phyloP scores from a whole-genome alignment of 192 early-diverging fungal genomes.

The Dispira parvispora region DNA sequence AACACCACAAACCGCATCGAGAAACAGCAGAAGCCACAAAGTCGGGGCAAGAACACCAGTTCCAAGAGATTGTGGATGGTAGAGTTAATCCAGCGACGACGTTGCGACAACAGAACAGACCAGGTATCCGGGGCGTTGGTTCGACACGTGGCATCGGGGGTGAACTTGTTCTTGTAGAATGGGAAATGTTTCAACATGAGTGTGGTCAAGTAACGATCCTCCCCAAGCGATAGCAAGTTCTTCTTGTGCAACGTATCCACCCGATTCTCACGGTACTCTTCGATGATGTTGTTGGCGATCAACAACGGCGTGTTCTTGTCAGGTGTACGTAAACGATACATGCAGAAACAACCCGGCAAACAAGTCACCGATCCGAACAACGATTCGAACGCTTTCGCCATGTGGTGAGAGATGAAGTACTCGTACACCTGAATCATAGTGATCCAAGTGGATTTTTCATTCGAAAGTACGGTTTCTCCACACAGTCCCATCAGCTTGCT shows the following conservation, averaged over 20 bases:
- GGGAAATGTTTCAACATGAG: slow-evolving; percentile 96
- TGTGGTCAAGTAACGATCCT: slow-evolving; percentile 96
- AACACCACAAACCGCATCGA: slow-evolving; percentile 95
- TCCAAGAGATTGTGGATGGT: slow-evolving; percentile 98
- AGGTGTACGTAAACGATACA: slow-evolving; percentile 91
- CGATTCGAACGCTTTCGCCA: slow-evolving; percentile 95
- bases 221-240: slow-evolving; percentile 94
- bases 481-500: slow-evolving; percentile 83
- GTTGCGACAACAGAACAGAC: slow-evolving; percentile 86
- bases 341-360: slow-evolving; percentile 97
- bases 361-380: slow-evolving; percentile 95
- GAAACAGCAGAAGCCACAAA: slow-evolving; percentile 96
- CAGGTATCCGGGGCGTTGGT: slow-evolving; percentile 91
- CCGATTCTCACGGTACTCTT: slow-evolving; percentile 83
- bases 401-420: slow-evolving; percentile 95
- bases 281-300: slow-evolving; percentile 72
- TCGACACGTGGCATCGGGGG: slow-evolving; percentile 78
- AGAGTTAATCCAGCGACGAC: slow-evolving; percentile 99
- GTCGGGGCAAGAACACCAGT: slow-evolving; percentile 76
- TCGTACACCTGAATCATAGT: slow-evolving; percentile 99
- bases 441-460: slow-evolving; percentile 84
- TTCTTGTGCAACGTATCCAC: slow-evolving; percentile 98
- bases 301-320: slow-evolving; percentile 81
- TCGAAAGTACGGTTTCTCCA: slow-evolving; percentile 87
- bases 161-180: slow-evolving; percentile 86